phyloP scores from a whole-genome alignment of 2,329 filamentous ascomycete species.

The Monosporascus ibericus region DNA sequence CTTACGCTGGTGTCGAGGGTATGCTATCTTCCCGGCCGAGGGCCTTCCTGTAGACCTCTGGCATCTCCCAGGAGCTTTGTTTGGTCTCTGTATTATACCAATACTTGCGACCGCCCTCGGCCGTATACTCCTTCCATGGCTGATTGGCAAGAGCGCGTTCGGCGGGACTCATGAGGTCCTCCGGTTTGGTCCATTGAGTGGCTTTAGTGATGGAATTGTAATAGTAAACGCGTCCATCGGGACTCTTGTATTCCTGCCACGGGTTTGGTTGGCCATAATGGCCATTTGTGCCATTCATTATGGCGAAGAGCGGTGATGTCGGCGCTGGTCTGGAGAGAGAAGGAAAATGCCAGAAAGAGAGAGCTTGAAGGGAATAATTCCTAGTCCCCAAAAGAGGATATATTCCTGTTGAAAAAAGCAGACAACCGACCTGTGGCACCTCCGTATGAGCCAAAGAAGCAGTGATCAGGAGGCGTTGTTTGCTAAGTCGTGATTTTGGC shows the following conservation, averaged over 20 bases:
- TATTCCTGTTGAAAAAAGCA: no score
- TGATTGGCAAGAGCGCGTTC: conserved; percentile 80
- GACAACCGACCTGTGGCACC: no score
- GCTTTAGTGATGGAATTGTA: conserved; percentile 80
- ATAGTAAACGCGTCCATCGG: conserved; percentile 84
- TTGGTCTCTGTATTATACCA: conserved; percentile 93
- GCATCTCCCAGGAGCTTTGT: conserved; percentile 92
- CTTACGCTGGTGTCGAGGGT: conserved; percentile 38
- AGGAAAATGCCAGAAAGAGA: no score
- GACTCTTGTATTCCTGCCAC: conserved; percentile 78
- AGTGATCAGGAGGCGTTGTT: no score
- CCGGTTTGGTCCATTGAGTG: conserved; percentile 92
- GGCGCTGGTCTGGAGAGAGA: neutral
- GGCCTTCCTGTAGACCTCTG: conserved; percentile 71
- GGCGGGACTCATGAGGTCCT: conserved; percentile 75
- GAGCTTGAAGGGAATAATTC: neutral
- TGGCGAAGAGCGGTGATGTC: conserved; percentile 7
- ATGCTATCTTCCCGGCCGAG: conserved; percentile 50
- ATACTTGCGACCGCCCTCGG: conserved; percentile 82
- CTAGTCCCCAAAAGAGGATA: no score
- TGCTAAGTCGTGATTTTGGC: no score
- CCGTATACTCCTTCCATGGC: conserved; percentile 89
- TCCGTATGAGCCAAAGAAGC: no score
- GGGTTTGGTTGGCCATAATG: conserved; percentile 44
- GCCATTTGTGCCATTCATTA: conserved; percentile 54